Conservation (phyloP, 169 alveolate species). For the Eimeria necatrix region DNA sequence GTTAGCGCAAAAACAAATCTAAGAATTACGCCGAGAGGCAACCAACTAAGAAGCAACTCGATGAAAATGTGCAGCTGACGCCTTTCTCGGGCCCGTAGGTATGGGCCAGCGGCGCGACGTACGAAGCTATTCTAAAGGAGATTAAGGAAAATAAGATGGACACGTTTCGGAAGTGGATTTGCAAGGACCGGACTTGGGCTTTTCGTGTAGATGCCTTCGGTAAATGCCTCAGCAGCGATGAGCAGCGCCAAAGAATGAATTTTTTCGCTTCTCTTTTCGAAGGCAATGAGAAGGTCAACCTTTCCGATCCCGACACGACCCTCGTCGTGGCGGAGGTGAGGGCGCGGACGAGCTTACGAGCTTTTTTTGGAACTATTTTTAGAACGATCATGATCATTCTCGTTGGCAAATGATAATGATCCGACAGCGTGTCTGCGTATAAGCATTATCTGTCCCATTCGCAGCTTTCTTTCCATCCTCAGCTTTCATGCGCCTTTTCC, state of each 20-base stretch:
- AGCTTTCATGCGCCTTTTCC: too few relatives aligned
- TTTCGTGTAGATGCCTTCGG: slow-evolving; percentile 70
- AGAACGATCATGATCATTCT: too few relatives aligned
- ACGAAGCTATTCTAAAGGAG: slow-evolving; percentile 12
- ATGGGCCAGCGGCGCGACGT: slow-evolving; percentile 74
- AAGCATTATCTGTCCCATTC: too few relatives aligned
- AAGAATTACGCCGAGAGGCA: too few relatives aligned
- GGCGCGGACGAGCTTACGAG: neutral
- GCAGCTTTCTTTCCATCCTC: too few relatives aligned
- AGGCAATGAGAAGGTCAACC: slow-evolving; percentile 28
- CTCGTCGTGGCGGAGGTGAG: slow-evolving; percentile 74
- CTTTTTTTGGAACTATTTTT: neutral
- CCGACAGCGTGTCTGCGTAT: too few relatives aligned
- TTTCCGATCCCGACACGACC: slow-evolving; percentile 26
- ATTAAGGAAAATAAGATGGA: neutral
- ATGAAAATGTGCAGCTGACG: neutral
- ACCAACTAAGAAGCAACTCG: too few relatives aligned
- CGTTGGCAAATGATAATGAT: too few relatives aligned
- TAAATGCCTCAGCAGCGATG: slow-evolving; percentile 12
- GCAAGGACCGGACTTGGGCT: slow-evolving; percentile 67
- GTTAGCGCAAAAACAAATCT: too few relatives aligned
- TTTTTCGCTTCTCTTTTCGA: slow-evolving; percentile 33
- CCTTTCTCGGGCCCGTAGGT: slow-evolving; percentile 39
- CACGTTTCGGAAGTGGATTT: slow-evolving; percentile 4
- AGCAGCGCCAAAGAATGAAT: slow-evolving; percentile 27